These are phyloP conservation scores for Trichoderma virens DNA, from an alignment of 495 filamentous ascomycete genomes.

Conservation along the genomic window DNA sequence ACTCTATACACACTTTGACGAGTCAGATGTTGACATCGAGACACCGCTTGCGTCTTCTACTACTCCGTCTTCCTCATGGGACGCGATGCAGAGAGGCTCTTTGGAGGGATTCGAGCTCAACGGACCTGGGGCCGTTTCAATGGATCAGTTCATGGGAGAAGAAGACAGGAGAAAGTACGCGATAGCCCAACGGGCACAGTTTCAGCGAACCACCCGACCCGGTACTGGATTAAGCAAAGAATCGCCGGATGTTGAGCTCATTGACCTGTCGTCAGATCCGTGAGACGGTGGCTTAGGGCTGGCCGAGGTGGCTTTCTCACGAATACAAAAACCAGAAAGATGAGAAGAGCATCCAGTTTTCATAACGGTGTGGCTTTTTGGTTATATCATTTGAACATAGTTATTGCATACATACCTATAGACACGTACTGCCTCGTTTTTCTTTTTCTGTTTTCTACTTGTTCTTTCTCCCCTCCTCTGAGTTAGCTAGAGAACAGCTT, in stretches of 20 bases:
- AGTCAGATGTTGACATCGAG: slow-evolving; percentile 27
- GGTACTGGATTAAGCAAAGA: not conserved
- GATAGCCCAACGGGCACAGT: slow-evolving; percentile 42
- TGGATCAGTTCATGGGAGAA: slow-evolving; percentile 78
- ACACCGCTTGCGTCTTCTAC: slow-evolving; percentile 18
- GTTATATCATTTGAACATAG: not conserved
- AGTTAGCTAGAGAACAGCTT: no score
- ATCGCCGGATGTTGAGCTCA: slow-evolving; percentile 1
- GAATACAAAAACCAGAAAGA: not conserved
- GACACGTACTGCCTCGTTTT: no score
- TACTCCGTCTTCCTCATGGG: slow-evolving; percentile 10
- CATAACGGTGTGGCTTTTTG: not conserved
- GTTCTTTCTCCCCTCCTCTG: no score
- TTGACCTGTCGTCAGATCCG: not conserved
- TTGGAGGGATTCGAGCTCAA: not conserved
- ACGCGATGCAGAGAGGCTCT: not conserved
- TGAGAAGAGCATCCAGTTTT: not conserved
- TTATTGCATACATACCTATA: not conserved
- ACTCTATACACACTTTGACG: slow-evolving; percentile 55
- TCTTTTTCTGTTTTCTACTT: no score
- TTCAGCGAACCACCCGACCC: not conserved
- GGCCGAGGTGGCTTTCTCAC: not conserved
- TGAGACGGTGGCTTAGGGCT: not conserved
- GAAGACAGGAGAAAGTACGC: slow-evolving; percentile 66
- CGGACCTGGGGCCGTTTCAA: slow-evolving; percentile 24